Percentiles rank a stretch among this genome's conserved stretches.
phyloP scores from a whole-genome alignment of 768 basidiomycete species.

The Candolleomyces aberdarensis region DNA sequence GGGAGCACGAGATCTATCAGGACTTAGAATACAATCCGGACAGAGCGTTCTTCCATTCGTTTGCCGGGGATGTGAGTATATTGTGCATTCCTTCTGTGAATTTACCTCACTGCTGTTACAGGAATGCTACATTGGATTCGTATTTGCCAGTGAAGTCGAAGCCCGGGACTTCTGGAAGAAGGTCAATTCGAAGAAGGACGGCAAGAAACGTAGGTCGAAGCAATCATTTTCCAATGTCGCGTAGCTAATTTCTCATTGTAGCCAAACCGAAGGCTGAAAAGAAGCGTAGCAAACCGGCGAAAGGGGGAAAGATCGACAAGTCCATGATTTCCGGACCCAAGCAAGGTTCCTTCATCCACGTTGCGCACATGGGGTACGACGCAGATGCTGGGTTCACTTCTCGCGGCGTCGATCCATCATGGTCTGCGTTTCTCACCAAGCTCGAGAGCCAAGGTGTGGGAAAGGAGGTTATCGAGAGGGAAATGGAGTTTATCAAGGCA shows the following conservation, averaged over 20 bases:
- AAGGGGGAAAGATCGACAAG: slow-evolving; percentile 85
- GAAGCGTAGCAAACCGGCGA: slow-evolving; percentile 43
- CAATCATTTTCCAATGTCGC: neutral
- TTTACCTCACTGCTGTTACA: slow-evolving; percentile 25
- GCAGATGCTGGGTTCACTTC: slow-evolving; percentile 82
- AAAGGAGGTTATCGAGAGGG: slow-evolving; percentile 63
- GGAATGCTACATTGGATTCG: slow-evolving; percentile 90
- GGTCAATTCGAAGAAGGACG: slow-evolving; percentile 62
- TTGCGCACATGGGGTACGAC: slow-evolving; percentile 96
- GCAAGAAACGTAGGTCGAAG: slow-evolving; percentile 45
- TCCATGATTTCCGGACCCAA: slow-evolving; percentile 86
- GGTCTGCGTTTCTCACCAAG: slow-evolving; percentile 69
- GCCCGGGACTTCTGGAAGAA: slow-evolving; percentile 87
- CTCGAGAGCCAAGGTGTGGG: slow-evolving; percentile 66
- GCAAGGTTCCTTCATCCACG: slow-evolving; percentile 76
- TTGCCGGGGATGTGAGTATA: slow-evolving; percentile 79
- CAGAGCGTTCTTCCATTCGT: slow-evolving; percentile 88
- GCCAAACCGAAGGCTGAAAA: slow-evolving; percentile 54
- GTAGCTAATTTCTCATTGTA: slow-evolving; percentile 10
- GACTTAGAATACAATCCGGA: slow-evolving; percentile 81
- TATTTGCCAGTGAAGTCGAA: slow-evolving; percentile 84
- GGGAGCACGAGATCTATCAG: slow-evolving; percentile 90
- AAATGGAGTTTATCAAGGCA: slow-evolving; percentile 87
- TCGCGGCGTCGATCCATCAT: slow-evolving; percentile 85
- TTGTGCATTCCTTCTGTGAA: neutral